These are phyloP conservation scores for Gillenia trifoliata DNA, from an alignment of 306 rosid genomes.

Conservation along the genomic window DNA sequence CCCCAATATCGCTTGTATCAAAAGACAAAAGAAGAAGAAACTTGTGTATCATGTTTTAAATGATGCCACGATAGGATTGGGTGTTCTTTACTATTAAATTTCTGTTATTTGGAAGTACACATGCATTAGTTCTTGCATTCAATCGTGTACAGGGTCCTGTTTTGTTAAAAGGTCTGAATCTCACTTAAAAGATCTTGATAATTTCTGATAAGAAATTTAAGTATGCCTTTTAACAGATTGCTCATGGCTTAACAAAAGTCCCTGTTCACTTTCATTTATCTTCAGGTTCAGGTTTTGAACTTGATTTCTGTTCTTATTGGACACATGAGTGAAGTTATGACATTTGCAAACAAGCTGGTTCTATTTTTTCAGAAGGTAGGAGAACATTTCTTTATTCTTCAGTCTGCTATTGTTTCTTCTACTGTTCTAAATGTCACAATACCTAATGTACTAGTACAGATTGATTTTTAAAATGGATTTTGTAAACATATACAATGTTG, in stretches of 20 bases:
- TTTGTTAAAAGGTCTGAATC: constrained; percentile 4
- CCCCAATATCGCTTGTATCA: no score
- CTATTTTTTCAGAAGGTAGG: constrained; percentile 84
- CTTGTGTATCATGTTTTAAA: no score
- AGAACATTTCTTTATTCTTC: constrained; percentile 4
- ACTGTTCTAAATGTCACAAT: neutral
- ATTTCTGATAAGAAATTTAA: constrained; percentile 3
- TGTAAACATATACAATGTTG: neutral
- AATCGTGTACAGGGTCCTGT: neutral
- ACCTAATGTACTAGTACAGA: neutral
- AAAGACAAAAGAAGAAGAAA: no score
- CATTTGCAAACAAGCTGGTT: constrained; percentile 72
- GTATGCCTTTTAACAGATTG: neutral
- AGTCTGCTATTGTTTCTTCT: neutral
- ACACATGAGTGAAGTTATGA: constrained; percentile 70
- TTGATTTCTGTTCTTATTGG: constrained; percentile 74
- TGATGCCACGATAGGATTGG: neutral
- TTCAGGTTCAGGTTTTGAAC: constrained; percentile 93
- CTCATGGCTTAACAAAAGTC: constrained; percentile 10
- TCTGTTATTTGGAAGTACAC: neutral
- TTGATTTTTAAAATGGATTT: neutral
- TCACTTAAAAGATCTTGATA: constrained; percentile 12
- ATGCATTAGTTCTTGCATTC: neutral
- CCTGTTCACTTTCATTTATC: constrained; percentile 23
- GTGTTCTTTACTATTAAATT: neutral